Percentiles rank a stretch among this genome's conserved stretches.
Conservation (phyloP, 805 yeast species). For the Cyberlindnera galapagoensis region DNA sequence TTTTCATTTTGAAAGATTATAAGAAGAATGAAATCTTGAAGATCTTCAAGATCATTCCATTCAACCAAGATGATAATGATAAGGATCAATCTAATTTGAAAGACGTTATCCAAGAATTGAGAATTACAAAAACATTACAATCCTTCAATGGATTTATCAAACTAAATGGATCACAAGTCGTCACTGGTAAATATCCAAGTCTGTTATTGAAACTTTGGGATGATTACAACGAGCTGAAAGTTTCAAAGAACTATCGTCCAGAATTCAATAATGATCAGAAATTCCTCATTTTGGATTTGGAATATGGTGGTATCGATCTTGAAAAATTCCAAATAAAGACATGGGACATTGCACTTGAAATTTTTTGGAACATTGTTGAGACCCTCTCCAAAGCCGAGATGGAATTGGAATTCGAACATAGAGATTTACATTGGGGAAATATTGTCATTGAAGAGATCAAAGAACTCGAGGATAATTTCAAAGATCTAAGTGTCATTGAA, state of each 20-base stretch:
- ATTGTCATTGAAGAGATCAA: constrained; percentile 35
- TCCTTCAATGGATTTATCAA: constrained; percentile 37
- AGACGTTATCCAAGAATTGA: constrained; percentile 41
- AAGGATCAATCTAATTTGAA: constrained; percentile 34
- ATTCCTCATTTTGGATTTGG: constrained; percentile 31
- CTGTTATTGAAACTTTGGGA: constrained; percentile 40
- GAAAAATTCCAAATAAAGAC: constrained; percentile 34
- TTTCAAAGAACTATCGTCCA: constrained; percentile 33
- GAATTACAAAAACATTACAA: constrained; percentile 35
- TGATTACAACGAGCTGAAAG: constrained; percentile 25
- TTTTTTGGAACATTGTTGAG: constrained; percentile 51
- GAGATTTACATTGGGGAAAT: constrained; percentile 66
- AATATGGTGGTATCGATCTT: constrained; percentile 38
- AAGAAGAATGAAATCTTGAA: constrained; percentile 22
- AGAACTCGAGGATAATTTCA: constrained; percentile 17
- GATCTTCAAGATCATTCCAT: constrained; percentile 47
- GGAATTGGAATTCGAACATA: constrained; percentile 53
- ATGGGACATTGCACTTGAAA: constrained; percentile 33
- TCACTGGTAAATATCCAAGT: constrained; percentile 38
- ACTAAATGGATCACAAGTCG: constrained; percentile 38
- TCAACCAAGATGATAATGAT: constrained; percentile 33
- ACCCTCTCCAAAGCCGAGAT: constrained; percentile 47
- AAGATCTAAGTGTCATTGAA: constrained; percentile 16
- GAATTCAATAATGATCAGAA: constrained; percentile 26
- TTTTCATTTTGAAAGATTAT: constrained; percentile 27